Percentiles rank a stretch among this genome's conserved stretches.
These are phyloP conservation scores for Candolleomyces efflorescens DNA, from an alignment of 768 basidiomycete species.

Conservation along the genomic window DNA sequence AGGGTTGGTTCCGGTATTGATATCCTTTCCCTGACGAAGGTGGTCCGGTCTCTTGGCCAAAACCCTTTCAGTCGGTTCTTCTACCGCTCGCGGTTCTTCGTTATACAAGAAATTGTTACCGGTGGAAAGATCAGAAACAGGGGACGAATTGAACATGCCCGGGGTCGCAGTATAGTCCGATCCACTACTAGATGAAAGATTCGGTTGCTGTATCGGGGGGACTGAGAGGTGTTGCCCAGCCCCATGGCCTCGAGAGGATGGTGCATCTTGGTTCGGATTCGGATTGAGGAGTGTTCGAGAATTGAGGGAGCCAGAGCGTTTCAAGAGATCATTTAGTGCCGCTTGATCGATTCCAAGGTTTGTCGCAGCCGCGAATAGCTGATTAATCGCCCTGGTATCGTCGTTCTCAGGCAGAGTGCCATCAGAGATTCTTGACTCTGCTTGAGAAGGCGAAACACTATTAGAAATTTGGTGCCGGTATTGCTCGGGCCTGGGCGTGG, in stretches of 20 bases:
- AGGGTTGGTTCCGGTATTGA: conserved; percentile 35
- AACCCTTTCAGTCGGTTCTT: background rate
- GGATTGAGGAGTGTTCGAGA: conserved; percentile 40
- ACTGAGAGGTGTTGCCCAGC: conserved; percentile 5
- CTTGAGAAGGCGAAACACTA: conserved; percentile 12
- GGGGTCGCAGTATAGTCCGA: conserved; percentile 27
- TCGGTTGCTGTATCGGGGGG: conserved; percentile 16
- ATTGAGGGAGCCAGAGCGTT: conserved; percentile 56
- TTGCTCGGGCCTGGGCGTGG: conserved; percentile 9
- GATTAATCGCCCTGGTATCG: conserved; percentile 52
- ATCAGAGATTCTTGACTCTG: conserved; percentile 9
- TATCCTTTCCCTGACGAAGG: conserved; percentile 37
- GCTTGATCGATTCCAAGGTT: conserved; percentile 72
- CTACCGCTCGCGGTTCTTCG: conserved; percentile 18
- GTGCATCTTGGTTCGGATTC: conserved; percentile 22
- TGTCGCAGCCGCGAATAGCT: conserved; percentile 72
- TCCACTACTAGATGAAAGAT: conserved; percentile 23
- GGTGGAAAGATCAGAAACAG: conserved; percentile 8
- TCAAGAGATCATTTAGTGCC: conserved; percentile 65
- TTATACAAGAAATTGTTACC: conserved; percentile 7
- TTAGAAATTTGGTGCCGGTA: conserved; percentile 5
- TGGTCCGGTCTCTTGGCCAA: conserved; percentile 33
- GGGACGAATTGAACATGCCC: conserved; percentile 14
- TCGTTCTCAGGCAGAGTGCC: conserved; percentile 13
- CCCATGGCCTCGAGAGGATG: background rate